Base-by-base conservation (phyloP, 179 eudicot species). In the Camellia oleifera region DNA sequence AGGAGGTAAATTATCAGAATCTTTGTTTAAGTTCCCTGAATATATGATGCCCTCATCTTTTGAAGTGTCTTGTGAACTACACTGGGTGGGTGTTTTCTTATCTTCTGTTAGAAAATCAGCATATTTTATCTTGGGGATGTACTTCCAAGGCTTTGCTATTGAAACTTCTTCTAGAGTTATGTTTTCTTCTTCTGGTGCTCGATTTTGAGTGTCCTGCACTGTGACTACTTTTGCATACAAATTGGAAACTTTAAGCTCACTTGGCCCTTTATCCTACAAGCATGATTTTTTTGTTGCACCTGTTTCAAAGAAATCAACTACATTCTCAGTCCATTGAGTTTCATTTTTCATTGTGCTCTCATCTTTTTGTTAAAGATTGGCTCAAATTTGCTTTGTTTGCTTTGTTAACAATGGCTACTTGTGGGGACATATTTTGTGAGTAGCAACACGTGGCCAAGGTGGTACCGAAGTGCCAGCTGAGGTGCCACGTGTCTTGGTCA, bases 141-240 rank as follows among this genome's bases (percentile, higher is more conserved):
- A 68, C 40, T 44, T 75, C 40, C 57, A 60, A 60, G 75, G 74
- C 67, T 75, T 65, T 32, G 57, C 75, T 32, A 45, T 9, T 77
- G 73, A 61, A 18, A 17, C 57, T 18, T 72, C 74, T 58, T 69
- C 75, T 76, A 76, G 61, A 48, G 12, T 40, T 58, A 20, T 76
- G 57, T 23, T 45, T 58, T 76, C 75, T 32, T 81, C 71, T 70
- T 60, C 56, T 60, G 71, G 67, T 50, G 42, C 56, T 61, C 52
- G 58, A 76, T 76, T 52, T 75, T 50, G 83, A 81, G 52, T 46
- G 13, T 52, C 63, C 58, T 57, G 64, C 14, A 18, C 79, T 76
- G 54, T 58, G 40, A 8, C 32, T 26, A 26, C 32, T 26, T 26
- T 26, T 26, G 32, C 32, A 26, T 26, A 26, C 32, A 26, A 26